Percentiles rank a stretch among this genome's conserved stretches.
Evolutionary conservation across 768 basidiomycete genomes (phyloP).

Genomic region (Erythrobasidium yunnanense): DNA sequence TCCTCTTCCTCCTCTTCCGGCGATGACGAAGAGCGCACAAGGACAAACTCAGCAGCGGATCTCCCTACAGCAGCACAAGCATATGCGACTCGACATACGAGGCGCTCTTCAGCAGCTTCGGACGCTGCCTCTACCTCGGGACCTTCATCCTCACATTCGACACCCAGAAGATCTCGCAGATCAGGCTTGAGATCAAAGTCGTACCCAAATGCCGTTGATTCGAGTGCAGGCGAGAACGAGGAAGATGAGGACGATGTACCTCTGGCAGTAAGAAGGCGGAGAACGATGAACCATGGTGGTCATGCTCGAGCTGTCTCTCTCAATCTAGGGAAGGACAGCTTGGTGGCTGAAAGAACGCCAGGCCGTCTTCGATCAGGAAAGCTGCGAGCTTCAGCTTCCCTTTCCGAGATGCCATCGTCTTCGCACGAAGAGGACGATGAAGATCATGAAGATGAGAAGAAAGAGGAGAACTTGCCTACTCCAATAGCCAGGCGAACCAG

Average conservation of each 20-base stretch:
- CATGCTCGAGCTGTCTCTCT: no score
- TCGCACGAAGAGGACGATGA: not conserved
- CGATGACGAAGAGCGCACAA: not conserved
- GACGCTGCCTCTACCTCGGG: not conserved
- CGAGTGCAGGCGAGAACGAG: not conserved
- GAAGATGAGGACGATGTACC: not conserved
- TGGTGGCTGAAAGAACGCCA: not conserved
- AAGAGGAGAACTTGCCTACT: constrained; percentile 12
- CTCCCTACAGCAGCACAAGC: no score
- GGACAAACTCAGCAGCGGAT: no score
- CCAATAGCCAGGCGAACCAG: constrained; percentile 10
- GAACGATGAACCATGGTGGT: no score
- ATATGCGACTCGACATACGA: not conserved
- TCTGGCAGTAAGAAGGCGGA: not conserved
- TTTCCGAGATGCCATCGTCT: not conserved
- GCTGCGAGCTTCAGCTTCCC: not conserved
- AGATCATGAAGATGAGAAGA: not conserved
- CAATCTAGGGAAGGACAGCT: no score
- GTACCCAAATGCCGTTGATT: not conserved
- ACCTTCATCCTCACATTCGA: not conserved
- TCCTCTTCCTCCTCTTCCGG: not conserved
- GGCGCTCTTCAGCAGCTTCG: no score
- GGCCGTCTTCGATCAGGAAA: constrained; percentile 14
- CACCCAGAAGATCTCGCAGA: not conserved
- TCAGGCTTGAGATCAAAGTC: not conserved